Percentiles rank a stretch among this genome's conserved stretches.
These are phyloP conservation scores for Pleodorina starrii DNA, from an alignment of 139 green algal genomes.

Conservation along the genomic window DNA sequence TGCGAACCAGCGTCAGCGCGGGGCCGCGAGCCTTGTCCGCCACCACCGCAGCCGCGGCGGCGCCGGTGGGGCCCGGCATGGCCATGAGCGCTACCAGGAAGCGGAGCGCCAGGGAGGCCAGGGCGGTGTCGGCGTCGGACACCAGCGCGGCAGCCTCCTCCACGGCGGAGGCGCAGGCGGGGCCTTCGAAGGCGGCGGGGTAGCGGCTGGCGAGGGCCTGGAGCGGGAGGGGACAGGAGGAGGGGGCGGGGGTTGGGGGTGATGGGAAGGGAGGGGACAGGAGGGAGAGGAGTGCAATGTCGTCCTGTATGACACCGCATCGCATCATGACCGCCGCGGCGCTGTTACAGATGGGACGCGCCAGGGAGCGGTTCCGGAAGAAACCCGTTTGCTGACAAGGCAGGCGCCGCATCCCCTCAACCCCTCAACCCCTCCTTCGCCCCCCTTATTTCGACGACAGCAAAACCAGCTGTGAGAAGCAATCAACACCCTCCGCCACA, in stretches of 20 bases:
- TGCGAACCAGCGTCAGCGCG: constrained; percentile 82
- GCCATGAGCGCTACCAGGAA: constrained; percentile 77
- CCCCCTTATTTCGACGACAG: too few species aligned
- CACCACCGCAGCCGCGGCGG: constrained; percentile 36
- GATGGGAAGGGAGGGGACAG: too few species aligned
- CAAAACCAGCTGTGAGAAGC: too few species aligned
- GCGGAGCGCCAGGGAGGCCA: constrained; percentile 80
- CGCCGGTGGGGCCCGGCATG: constrained; percentile 52
- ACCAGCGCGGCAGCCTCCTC: constrained; percentile 75
- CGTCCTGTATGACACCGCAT: too few species aligned
- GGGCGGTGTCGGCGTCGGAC: constrained; percentile 83
- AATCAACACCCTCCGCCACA: too few species aligned
- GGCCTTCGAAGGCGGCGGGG: constrained; percentile 49
- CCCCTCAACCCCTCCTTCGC: too few species aligned
- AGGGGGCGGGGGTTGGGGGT: background rate
- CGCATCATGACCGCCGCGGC: too few species aligned
- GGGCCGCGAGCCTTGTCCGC: constrained; percentile 60
- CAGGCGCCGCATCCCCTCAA: too few species aligned
- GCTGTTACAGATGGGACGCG: too few species aligned
- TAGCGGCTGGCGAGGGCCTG: constrained; percentile 72
- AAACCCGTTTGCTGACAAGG: too few species aligned
- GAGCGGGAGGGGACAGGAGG: background rate
- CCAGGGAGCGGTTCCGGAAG: too few species aligned
- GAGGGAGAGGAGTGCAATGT: too few species aligned
- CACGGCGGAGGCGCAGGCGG: constrained; percentile 26